Base-by-base conservation (phyloP, 352 stramenopile genomes). In the Phytopythium boreale region DNA sequence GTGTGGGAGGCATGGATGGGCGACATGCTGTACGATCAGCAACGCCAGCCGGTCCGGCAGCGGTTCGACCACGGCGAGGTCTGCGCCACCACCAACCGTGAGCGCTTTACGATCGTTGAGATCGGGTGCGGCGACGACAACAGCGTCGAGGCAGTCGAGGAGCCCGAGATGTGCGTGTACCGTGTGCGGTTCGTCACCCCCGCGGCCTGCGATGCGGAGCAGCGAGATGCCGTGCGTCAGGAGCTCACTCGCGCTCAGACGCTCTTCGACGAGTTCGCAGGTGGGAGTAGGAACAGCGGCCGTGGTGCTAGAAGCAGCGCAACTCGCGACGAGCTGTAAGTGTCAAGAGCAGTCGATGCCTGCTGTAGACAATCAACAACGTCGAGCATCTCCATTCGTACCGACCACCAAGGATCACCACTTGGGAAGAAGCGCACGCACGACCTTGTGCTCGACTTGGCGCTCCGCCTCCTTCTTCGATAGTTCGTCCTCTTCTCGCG, bases 81-180 rank as follows among this genome's bases (percentile, higher is more conserved):
- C 27, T 98, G 92, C 63, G 29, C 52, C 34, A 90, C 80, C 66
- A 97, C 97, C 67, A 87, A 80, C 20, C 79, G 92, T 37, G 58
- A 88, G 55, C 84, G 93, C 47, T 63, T 75, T 14, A 87, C 88
- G 11, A 72, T 82, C 17, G 89, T 97, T 2, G 66, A 84, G 20
- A 67, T 98, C 7, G 79, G 72, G 22, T 98, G 94, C 68, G 90
- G 89, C 15, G 51, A 62, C 14, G 68, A 70, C 12, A 95, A 92
- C 59, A 86, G 81, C 49, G 64, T 98, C 1, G 15, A 95, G n/a
- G 85, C 78, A 11, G 82, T 97, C 9, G 86, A 97, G 56, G 94
- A 98, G 72, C 80, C 84, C 31, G 79, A 95, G 58, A 98, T 95
- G 67, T 98, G 94, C 63, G 66, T 86, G 36, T 98, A 98, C 70